Base-by-base conservation (phyloP, 805 yeast species). In the Lachancea fermentati region DNA sequence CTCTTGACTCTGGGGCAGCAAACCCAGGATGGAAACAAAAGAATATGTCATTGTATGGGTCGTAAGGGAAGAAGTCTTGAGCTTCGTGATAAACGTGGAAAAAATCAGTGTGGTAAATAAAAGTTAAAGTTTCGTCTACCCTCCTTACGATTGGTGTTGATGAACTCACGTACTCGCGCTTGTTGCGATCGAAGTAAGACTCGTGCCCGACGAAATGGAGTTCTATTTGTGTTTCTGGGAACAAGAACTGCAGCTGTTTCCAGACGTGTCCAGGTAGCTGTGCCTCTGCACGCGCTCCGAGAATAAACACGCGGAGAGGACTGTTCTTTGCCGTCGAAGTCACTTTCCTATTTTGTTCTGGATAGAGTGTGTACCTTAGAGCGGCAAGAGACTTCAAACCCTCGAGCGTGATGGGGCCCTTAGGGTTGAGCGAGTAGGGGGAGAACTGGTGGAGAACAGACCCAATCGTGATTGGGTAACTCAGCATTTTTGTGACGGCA, bases 11-110 rank as follows among this genome's bases (percentile, higher is more conserved):
- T 11, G 85, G 84, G 5, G 93, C 83, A 14, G 86, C 81, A 57
- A 88, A 76, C 30, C 96, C 96, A 3, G 98, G 97, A 62, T 91
- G 97, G 83, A 91, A 93, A 39, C 85, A 72, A 75, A 87, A 88
- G 65, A 93, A 93, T 19, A 79, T 78, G 60, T 93, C 98, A 59
- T 86, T 74, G 63, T 91, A 93, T 33, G 99, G 98, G 62, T 93
- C 98, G 62, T 89, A 93, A 4, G 98, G 98, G 79, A 87, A 86
- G 62, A 93, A 85, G 65, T 91, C 97, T 54, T 89, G 93, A 36
- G 86, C 81, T 54, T 88, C 88, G 65, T 93, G 95, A 46, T 84
- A 72, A 30, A 84, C 91, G 58, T 88, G 87, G 78, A 93, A 93
- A 63, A 82, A 89, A 54, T 85, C 84, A 1, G 97, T 87, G 64